A percentile compares a stretch with the other conserved stretches of the same genome.
These are phyloP conservation scores for Solanum chiquidenum DNA, from an alignment of 257 asterid genomes.

Conservation along the genomic window DNA sequence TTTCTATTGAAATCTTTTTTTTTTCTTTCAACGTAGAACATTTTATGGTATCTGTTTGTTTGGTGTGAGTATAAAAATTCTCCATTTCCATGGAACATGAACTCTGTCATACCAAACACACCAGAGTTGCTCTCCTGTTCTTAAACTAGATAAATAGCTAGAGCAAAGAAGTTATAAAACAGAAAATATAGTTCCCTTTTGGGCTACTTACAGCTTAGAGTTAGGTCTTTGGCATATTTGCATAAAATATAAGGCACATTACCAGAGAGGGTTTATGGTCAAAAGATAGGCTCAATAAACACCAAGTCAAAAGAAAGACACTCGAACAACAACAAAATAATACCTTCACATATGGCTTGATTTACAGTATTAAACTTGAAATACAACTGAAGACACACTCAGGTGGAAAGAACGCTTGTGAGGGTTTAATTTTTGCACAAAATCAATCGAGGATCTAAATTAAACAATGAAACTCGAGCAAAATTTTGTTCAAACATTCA, in stretches of 20 bases:
- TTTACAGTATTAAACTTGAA: background rate
- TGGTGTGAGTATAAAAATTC: background rate
- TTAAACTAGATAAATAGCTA: background rate
- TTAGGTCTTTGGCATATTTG: background rate
- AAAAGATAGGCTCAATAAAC: background rate
- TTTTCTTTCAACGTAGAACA: background rate
- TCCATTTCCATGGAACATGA: background rate
- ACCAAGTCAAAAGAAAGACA: background rate
- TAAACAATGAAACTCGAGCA: background rate
- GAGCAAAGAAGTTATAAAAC: background rate
- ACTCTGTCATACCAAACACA: background rate
- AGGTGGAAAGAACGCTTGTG: background rate
- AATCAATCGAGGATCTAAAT: background rate
- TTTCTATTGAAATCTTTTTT: background rate
- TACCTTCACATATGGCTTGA: background rate
- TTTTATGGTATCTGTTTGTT: background rate
- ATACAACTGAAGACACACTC: background rate
- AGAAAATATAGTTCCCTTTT: background rate
- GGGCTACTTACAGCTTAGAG: background rate
- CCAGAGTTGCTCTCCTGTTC: background rate
- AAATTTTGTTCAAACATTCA: background rate
- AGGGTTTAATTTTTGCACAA: background rate
- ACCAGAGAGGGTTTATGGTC: background rate
- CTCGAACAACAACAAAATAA: background rate
- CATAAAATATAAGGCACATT: background rate